A percentile compares a stretch with the other conserved stretches of the same genome.
These are phyloP conservation scores for Linnemannia hyalina DNA, from an alignment of 192 early-diverging fungal species.

Conservation along the genomic window DNA sequence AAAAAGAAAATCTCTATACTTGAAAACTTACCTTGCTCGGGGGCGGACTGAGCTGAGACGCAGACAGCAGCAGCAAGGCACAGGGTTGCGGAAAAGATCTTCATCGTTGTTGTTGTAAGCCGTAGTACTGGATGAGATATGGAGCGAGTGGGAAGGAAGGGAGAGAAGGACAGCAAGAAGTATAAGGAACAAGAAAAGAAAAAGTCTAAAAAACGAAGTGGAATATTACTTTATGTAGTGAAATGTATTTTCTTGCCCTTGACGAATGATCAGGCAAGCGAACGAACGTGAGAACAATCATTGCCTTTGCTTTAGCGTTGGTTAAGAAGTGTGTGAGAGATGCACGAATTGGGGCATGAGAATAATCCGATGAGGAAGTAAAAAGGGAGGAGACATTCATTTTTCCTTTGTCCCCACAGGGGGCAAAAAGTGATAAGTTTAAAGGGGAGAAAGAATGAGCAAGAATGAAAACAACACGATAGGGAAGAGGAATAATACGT, in stretches of 20 bases:
- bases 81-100: neutral
- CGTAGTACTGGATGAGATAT: neutral
- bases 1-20: neutral
- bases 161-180: neutral
- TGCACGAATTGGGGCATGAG: too few species aligned
- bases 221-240: neutral
- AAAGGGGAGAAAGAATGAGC: neutral
- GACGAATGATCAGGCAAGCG: too few species aligned
- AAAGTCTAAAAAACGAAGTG: neutral
- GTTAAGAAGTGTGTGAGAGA: neutral
- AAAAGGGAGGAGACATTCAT: neutral
- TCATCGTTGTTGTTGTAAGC: neutral
- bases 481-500: neutral
- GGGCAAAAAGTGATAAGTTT: neutral
- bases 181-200: neutral
- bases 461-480: neutral
- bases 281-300: too few species aligned
- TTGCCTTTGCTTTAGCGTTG: too few species aligned
- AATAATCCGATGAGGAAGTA: too few species aligned
- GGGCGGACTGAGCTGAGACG: slow-evolving; percentile 1
- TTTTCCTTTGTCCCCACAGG: neutral
- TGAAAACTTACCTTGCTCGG: slow-evolving; percentile 6
- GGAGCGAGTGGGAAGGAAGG: neutral
- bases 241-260: too few species aligned
- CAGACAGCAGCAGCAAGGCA: slow-evolving; percentile 8